These are phyloP conservation scores for Malus hybrid DNA, from an alignment of 331 rosid genomes.

Conservation along the genomic window DNA sequence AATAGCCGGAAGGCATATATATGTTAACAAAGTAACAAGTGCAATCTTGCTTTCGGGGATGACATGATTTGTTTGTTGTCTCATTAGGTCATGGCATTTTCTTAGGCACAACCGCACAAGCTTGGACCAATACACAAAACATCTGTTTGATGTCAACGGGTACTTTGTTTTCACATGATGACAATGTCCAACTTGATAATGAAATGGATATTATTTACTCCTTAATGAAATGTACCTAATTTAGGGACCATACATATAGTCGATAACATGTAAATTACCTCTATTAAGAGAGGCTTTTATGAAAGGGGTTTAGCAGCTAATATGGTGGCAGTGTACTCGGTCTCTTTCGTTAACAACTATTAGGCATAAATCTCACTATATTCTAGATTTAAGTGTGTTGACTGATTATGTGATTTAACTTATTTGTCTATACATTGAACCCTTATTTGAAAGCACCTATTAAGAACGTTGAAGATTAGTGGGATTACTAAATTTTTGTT, in stretches of 20 bases:
- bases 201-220: neutral
- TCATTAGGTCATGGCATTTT: neutral
- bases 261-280: neutral
- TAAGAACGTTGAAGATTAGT: too few relatives aligned
- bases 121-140: neutral
- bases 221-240: neutral
- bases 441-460: too few relatives aligned
- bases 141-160: neutral
- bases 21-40: neutral
- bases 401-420: too few relatives aligned
- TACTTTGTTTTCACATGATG: neutral
- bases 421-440: too few relatives aligned
- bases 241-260: neutral
- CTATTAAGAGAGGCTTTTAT: too few relatives aligned
- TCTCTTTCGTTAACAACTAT: too few relatives aligned
- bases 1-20: neutral
- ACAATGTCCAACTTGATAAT: neutral
- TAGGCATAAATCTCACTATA: too few relatives aligned
- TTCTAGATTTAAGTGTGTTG: too few relatives aligned
- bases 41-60: neutral
- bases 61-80: neutral
- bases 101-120: neutral
- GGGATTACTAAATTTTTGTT: too few relatives aligned
- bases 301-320: too few relatives aligned
- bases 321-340: accelerated